Percentiles rank a stretch among this genome's conserved stretches.
Evolutionary conservation across 371 early-diverging fungal genomes (phyloP).

Genomic region (Caulochytrium protostelioides): DNA sequence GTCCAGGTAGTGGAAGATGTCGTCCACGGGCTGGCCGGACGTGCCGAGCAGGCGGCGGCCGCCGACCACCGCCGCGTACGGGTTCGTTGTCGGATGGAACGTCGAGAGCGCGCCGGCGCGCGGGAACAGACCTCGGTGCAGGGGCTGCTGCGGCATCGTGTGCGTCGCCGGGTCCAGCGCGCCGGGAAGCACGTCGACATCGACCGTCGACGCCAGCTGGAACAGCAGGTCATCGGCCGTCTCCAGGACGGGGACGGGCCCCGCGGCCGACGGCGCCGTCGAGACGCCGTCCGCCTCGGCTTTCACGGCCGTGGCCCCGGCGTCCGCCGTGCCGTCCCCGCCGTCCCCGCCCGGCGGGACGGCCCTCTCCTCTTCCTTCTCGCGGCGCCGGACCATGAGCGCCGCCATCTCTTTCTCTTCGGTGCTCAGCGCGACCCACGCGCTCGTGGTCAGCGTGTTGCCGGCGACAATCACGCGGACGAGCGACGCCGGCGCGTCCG

Average conservation of each 20-base stretch:
- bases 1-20: conserved; percentile 43
- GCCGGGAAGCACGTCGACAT: conserved; percentile 72
- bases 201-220: conserved; percentile 13
- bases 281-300: too few relatives aligned
- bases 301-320: too few relatives aligned
- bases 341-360: too few relatives aligned
- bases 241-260: too few relatives aligned
- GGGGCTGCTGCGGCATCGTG: conserved; percentile 67
- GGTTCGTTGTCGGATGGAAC: conserved; percentile 55
- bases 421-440: too few relatives aligned
- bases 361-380: too few relatives aligned
- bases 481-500: conserved; percentile 24
- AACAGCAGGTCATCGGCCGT: conserved; percentile 8
- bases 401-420: too few relatives aligned
- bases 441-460: conserved; percentile 39
- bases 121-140: conserved; percentile 45
- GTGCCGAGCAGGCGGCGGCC: conserved; percentile 42
- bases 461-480: conserved; percentile 51
- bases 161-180: conserved; percentile 46
- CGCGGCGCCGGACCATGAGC: too few relatives aligned
- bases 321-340: too few relatives aligned
- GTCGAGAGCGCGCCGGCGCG: conserved; percentile 29
- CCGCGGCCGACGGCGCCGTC: too few relatives aligned
- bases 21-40: conserved; percentile 70
- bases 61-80: conserved; percentile 44